phyloP scores from a whole-genome alignment of 208 protist species.

The Acanthamoeba culbertsoni region DNA sequence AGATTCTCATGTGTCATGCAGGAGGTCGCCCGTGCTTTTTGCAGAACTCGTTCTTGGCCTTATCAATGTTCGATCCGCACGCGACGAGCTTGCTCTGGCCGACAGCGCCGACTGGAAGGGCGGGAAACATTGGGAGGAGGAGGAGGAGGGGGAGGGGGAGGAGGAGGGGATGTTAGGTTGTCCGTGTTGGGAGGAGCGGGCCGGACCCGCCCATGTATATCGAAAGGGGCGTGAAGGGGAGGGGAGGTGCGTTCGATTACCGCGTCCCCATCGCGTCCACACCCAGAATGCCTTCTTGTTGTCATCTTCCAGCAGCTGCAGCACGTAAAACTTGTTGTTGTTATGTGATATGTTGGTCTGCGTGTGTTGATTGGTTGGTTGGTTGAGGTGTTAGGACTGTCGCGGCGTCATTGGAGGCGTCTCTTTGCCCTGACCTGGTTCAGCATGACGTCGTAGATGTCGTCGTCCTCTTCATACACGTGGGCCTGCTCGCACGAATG shows the following conservation, averaged over 20 bases:
- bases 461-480: constrained; percentile 46
- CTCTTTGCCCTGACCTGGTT: neutral
- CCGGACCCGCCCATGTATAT: too few species aligned
- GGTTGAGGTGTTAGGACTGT: too few species aligned
- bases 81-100: constrained; percentile 56
- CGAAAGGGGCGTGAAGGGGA: too few species aligned
- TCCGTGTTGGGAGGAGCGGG: too few species aligned
- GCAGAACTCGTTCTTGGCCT: constrained; percentile 16
- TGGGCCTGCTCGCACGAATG: neutral
- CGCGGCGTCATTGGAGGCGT: too few species aligned
- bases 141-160: neutral
- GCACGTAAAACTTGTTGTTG: constrained; percentile 62
- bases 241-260: neutral
- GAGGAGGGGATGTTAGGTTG: too few species aligned
- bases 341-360: constrained; percentile 59
- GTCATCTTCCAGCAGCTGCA: constrained; percentile 56
- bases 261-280: constrained; percentile 56
- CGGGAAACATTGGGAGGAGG: neutral
- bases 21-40: neutral
- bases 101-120: neutral
- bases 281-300: constrained; percentile 18
- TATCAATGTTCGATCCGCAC: neutral
- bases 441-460: constrained; percentile 59
- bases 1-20: neutral
- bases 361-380: neutral